Conservation (phyloP, 441 rosid species). For the Arabidopsis hybrid region DNA sequence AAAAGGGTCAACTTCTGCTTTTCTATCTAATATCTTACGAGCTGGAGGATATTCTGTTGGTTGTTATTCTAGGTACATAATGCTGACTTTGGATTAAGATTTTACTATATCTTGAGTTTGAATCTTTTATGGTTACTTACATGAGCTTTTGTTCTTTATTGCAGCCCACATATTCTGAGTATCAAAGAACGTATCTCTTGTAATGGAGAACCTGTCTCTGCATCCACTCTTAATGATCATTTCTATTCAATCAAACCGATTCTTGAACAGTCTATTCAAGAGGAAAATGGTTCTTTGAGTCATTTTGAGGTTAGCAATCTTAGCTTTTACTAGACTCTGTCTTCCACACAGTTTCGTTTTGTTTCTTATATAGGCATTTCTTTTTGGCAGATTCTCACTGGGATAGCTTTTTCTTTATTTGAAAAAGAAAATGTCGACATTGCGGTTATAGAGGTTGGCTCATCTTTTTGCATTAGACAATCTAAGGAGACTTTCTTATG, state of each 20-base stretch:
- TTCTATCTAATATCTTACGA: conserved; percentile 72
- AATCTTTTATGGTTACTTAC: conserved; percentile 17
- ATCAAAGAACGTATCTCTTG: conserved; percentile 78
- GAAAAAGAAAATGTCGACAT: conserved; percentile 71
- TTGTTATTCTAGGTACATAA: conserved; percentile 75
- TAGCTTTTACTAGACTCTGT: neutral
- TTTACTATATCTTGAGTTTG: neutral
- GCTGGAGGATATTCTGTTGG: conserved; percentile 82
- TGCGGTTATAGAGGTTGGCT: conserved; percentile 80
- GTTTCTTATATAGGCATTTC: no score
- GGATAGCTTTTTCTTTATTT: conserved; percentile 74
- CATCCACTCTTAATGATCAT: conserved; percentile 58
- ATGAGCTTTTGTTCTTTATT: conserved; percentile 35
- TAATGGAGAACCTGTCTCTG: conserved; percentile 69
- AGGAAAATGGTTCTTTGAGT: conserved; percentile 70
- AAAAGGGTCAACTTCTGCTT: conserved; percentile 94
- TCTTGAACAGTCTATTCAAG: conserved; percentile 63
- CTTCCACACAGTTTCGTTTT: neutral
- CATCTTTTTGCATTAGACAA: neutral
- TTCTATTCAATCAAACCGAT: conserved; percentile 58
- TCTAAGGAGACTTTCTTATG: neutral
- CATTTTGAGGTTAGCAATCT: conserved; percentile 78
- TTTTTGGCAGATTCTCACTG: conserved; percentile 73
- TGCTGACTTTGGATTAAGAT: conserved; percentile 1
- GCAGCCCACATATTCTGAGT: conserved; percentile 81